Conservation (phyloP, 2,329 filamentous ascomycete genomes). For the Pseudogymnoascus sp. region DNA sequence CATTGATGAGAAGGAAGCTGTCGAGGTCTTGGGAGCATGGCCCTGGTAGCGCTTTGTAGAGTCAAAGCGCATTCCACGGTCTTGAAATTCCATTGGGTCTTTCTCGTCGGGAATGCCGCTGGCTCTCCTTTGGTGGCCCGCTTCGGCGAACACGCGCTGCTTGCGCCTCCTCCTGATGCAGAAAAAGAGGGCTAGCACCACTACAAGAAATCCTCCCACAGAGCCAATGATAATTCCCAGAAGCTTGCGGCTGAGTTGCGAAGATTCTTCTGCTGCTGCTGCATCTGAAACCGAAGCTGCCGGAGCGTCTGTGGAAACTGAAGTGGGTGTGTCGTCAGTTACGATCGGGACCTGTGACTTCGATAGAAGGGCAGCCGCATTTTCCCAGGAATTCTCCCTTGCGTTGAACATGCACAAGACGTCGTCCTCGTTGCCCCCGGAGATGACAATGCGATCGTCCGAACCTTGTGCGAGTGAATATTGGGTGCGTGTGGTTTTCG, state of each 20-base stretch:
- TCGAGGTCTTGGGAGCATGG: slow-evolving; percentile 46
- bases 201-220: slow-evolving; percentile 60
- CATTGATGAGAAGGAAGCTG: slow-evolving; percentile 54
- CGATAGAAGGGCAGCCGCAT: slow-evolving; percentile 43
- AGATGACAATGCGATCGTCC: slow-evolving; percentile 62
- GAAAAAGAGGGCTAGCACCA: slow-evolving; percentile 50
- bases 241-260: slow-evolving; percentile 40
- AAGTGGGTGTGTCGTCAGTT: slow-evolving; percentile 14
- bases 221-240: slow-evolving; percentile 76
- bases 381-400: slow-evolving; percentile 67
- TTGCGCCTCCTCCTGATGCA: slow-evolving; percentile 54
- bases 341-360: slow-evolving; percentile 12
- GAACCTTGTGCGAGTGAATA: slow-evolving; percentile 63
- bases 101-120: slow-evolving; percentile 51
- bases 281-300: slow-evolving; percentile 24
- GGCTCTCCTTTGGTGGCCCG: slow-evolving; percentile 36
- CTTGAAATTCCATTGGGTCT: slow-evolving; percentile 41
- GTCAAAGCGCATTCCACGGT: slow-evolving; percentile 32
- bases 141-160: slow-evolving; percentile 43
- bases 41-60: slow-evolving; percentile 34
- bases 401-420: slow-evolving; percentile 72
- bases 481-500: slow-evolving; percentile 53
- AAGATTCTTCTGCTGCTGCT: slow-evolving; percentile 26
- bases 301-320: slow-evolving; percentile 27
- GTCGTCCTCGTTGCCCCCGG: slow-evolving; percentile 62